These are phyloP conservation scores for Trypanosoma avium DNA, from an alignment of 208 protist species.

Conservation along the genomic window DNA sequence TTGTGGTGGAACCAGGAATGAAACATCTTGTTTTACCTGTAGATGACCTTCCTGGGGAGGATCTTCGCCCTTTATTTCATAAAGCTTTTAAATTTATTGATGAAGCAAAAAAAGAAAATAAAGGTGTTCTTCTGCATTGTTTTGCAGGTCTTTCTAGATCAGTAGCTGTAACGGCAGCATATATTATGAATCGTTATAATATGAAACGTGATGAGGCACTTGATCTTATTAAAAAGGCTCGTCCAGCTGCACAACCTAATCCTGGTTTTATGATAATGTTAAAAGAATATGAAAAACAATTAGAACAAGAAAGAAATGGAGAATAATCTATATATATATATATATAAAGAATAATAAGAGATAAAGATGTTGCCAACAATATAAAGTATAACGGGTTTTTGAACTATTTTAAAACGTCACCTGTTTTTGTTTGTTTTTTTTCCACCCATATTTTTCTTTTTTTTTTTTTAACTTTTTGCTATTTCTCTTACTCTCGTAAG, in stretches of 20 bases:
- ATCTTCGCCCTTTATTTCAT: slow-evolving; percentile 59
- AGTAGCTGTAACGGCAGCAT: slow-evolving; percentile 77
- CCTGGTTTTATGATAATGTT: slow-evolving; percentile 72
- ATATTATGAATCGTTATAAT: slow-evolving; percentile 74
- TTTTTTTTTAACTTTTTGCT: too few species aligned
- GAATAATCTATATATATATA: background rate
- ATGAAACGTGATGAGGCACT: slow-evolving; percentile 71
- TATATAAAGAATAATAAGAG: slow-evolving; percentile 20
- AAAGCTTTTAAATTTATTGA: slow-evolving; percentile 84
- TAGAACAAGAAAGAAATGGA: too few species aligned
- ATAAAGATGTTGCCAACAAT: slow-evolving; percentile 11
- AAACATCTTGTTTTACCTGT: slow-evolving; percentile 69
- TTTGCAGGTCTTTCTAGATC: slow-evolving; percentile 91
- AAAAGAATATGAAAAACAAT: slow-evolving; percentile 32
- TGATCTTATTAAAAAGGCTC: slow-evolving; percentile 49
- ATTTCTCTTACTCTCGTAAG: too few species aligned
- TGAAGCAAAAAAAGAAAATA: slow-evolving; percentile 44
- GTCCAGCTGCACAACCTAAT: slow-evolving; percentile 80
- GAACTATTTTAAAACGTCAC: too few species aligned
- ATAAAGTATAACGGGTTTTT: too few species aligned
- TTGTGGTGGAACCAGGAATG: slow-evolving; percentile 71
- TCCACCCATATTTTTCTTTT: too few species aligned
- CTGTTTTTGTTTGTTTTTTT: too few species aligned
- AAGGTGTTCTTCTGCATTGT: slow-evolving; percentile 87
- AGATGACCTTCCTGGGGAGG: slow-evolving; percentile 77